These are phyloP conservation scores for Lenwebbia sp. DNA, from an alignment of 345 rosid species.

Conservation along the genomic window DNA sequence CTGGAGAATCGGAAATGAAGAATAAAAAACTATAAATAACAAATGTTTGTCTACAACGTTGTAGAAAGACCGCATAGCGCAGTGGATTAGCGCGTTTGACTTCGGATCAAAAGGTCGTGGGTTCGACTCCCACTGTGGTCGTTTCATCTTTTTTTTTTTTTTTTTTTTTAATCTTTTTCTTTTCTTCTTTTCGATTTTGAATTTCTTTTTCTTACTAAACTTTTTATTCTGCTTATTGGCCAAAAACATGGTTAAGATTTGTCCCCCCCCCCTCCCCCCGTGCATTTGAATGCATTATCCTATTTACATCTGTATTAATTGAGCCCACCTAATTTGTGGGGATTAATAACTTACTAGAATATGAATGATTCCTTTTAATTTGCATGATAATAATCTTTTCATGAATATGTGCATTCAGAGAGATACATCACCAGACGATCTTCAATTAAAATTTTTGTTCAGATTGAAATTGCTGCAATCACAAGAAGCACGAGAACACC, in stretches of 20 bases:
- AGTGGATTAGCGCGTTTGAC: constrained; percentile 47
- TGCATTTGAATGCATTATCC: too few species aligned
- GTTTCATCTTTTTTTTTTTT: accelerated
- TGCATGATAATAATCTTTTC: not conserved
- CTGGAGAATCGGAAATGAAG: not conserved
- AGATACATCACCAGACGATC: not conserved
- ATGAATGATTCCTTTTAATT: not conserved
- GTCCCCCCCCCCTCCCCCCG: too few species aligned
- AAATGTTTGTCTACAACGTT: accelerated
- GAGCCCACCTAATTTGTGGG: too few species aligned
- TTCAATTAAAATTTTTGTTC: not conserved
- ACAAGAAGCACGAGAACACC: not conserved
- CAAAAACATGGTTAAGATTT: too few species aligned
- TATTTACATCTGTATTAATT: too few species aligned
- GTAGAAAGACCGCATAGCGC: constrained; percentile 32
- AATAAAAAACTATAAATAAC: accelerated
- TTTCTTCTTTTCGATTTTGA: not conserved
- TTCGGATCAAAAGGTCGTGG: constrained; percentile 50
- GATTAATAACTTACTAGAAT: too few species aligned
- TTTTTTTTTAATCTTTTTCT: accelerated
- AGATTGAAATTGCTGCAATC: not conserved
- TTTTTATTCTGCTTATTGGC: too few species aligned
- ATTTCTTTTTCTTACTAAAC: not conserved
- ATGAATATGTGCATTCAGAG: too few species aligned
- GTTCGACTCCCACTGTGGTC: constrained; percentile 36